Conservation (phyloP, 2,329 filamentous ascomycete species). For the Rosellinia necatrix region DNA sequence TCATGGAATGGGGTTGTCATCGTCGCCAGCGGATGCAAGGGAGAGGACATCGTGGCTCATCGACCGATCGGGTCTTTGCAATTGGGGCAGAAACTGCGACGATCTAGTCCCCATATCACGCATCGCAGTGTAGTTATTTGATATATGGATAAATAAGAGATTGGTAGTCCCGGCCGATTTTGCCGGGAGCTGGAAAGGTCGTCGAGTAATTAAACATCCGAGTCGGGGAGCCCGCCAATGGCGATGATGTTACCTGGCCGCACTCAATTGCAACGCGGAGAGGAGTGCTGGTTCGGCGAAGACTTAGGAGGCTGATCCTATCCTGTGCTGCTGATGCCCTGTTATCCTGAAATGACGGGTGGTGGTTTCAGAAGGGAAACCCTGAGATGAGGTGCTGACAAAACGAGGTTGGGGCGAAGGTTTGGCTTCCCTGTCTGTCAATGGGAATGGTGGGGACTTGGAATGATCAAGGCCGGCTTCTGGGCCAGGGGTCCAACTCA, state of each 20-base stretch:
- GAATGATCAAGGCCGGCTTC: too few species aligned
- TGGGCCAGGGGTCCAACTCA: too few species aligned
- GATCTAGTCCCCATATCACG: slow-evolving; percentile 17
- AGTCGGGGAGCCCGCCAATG: slow-evolving; percentile 3
- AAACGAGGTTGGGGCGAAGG: slow-evolving; percentile 9
- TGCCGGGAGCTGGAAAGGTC: slow-evolving; percentile 19
- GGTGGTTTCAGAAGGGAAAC: slow-evolving; percentile 18
- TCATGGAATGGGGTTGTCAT: too few species aligned
- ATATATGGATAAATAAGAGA: slow-evolving; percentile 28
- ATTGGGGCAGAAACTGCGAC: slow-evolving; percentile 20
- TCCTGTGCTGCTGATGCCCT: too few species aligned
- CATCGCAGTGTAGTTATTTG: slow-evolving; percentile 19
- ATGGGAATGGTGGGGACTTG: too few species aligned
- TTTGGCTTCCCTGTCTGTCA: too few species aligned
- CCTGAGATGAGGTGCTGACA: slow-evolving; percentile 18
- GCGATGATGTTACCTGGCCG: too few species aligned
- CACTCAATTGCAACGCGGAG: too few species aligned
- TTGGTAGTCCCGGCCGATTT: slow-evolving; percentile 25
- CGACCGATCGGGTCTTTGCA: slow-evolving; percentile 10
- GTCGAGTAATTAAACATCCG: slow-evolving; percentile 12
- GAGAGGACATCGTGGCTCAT: background rate
- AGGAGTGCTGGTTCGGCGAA: slow-evolving; percentile 3
- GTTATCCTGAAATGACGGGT: slow-evolving; percentile 14
- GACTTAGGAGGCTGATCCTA: too few species aligned
- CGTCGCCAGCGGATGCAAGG: background rate